Base-by-base conservation (phyloP, 495 filamentous ascomycete species). In the Aspergillus incahuasiensis region DNA sequence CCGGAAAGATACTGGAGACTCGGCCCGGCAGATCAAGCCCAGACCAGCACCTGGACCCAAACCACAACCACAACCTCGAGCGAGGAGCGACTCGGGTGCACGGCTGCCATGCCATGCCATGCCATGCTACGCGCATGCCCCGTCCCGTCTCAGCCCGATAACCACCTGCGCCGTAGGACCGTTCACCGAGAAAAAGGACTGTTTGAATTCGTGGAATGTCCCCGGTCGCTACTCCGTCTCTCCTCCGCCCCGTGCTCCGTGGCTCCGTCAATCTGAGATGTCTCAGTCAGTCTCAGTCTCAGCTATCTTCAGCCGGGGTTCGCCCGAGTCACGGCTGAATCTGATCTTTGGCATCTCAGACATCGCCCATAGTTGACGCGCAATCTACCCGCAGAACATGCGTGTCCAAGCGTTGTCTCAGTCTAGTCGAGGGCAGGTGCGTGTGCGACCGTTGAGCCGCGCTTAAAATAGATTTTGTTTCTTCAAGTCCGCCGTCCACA, bases 21-120 rank as follows among this genome's bases (percentile, higher is more conserved):
- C 43, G 43, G 43, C 21, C 43, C 43, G 43, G 43, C 21, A 46
- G 43, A 46, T 46, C 43, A 46, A 22, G 24, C 21, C 43, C 43
- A 46, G 43, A 25, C 8, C 43, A 46, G 43, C n/a, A n/a, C n/a
- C 13, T 46, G 43, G 24, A 25, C 22, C 43, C 1, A 40, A 2
- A 4, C 3, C 38, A 3, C 38, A 40, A n/a, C n/a, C n/a, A n/a
- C n/a, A n/a, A n/a, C n/a, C n/a, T n/a, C n/a, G n/a, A n/a, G n/a
- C n/a, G n/a, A n/a, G n/a, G n/a, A 35, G 9, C 38, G 38, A 40
- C 38, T 40, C 38, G 5, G n/a, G 13, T 12, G n/a, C n/a, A n/a
- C n/a, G n/a, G n/a, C n/a, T n/a, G n/a, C n/a, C n/a, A n/a, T n/a
- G n/a, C n/a, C n/a, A n/a, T n/a, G n/a, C n/a, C n/a, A n/a, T n/a